phyloP scores from a whole-genome alignment of 805 yeast species.

The Wickerhamiella vanderwaltii region DNA sequence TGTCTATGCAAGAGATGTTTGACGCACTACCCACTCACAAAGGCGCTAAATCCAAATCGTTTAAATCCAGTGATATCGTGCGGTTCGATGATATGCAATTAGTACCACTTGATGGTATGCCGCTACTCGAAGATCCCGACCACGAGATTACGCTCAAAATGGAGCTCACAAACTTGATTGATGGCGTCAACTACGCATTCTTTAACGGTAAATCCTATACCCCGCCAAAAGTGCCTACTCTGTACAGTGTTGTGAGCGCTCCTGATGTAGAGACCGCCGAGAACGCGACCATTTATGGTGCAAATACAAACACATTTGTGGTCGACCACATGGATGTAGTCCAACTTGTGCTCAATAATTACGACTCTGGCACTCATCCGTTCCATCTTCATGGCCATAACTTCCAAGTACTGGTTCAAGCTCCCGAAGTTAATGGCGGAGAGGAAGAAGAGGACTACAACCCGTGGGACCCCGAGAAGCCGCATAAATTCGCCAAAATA shows the following conservation, averaged over 20 bases:
- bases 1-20: constrained; percentile 53
- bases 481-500: constrained; percentile 45
- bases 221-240: constrained; percentile 74
- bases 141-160: constrained; percentile 55
- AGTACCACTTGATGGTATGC: constrained; percentile 47
- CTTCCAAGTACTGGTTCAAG: constrained; percentile 70
- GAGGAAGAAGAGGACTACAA: constrained; percentile 40
- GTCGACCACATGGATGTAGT: constrained; percentile 54
- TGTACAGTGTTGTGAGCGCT: constrained; percentile 65
- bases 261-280: constrained; percentile 36
- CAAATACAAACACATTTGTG: constrained; percentile 65
- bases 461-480: constrained; percentile 43
- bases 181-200: constrained; percentile 90
- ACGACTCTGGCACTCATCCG: constrained; percentile 88
- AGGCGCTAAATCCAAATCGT: constrained; percentile 13
- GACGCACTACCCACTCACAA: constrained; percentile 25
- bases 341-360: constrained; percentile 73
- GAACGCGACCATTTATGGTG: constrained; percentile 60
- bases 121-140: constrained; percentile 55
- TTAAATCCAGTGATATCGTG: constrained; percentile 34
- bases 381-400: constrained; percentile 94
- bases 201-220: constrained; percentile 76
- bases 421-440: constrained; percentile 38
- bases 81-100: constrained; percentile 69
- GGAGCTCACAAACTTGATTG: constrained; percentile 65